A percentile compares a stretch with the other conserved stretches of the same genome.
These are phyloP conservation scores for Fragilariopsis cylindrus DNA, from an alignment of 108 stramenopile genomes.

Conservation along the genomic window DNA sequence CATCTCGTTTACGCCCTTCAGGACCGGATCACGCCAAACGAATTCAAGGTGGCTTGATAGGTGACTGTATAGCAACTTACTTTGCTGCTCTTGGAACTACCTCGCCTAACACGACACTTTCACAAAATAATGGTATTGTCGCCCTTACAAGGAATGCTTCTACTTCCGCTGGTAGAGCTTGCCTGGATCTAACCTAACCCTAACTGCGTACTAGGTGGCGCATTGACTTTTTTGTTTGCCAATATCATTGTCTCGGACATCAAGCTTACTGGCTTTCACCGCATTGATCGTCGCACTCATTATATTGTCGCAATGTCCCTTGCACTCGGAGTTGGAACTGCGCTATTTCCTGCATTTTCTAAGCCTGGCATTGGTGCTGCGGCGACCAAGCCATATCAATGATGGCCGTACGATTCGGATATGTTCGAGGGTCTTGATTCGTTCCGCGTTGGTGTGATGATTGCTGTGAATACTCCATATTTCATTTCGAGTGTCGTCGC, in stretches of 20 bases:
- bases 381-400: conserved; percentile 10
- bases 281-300: conserved; percentile 31
- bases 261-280: conserved; percentile 26
- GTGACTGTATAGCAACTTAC: conserved; percentile 46
- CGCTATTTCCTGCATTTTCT: conserved; percentile 29
- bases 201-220: conserved; percentile 51
- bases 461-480: conserved; percentile 32
- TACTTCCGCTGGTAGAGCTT: conserved; percentile 42
- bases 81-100: conserved; percentile 38
- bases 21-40: conserved; percentile 31
- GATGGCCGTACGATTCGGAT: conserved; percentile 27
- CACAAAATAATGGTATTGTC: conserved; percentile 55
- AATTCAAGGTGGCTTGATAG: conserved; percentile 48
- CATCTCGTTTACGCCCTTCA: conserved; percentile 38
- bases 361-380: conserved; percentile 13
- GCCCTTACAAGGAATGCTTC: conserved; percentile 48
- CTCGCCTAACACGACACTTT: conserved; percentile 54
- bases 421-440: conserved; percentile 21
- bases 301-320: conserved; percentile 29
- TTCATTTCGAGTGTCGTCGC: conserved; percentile 29
- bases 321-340: conserved; percentile 33
- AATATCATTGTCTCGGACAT: conserved; percentile 30
- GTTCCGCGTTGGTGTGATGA: conserved; percentile 27
- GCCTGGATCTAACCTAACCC: conserved; percentile 52
- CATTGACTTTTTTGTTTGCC: conserved; percentile 33